Evolutionary conservation across 2,329 filamentous ascomycete species (phyloP), one percentile per base, ranked within the genome.

Genomic region (Raffaelea deltoideospora): DNA sequence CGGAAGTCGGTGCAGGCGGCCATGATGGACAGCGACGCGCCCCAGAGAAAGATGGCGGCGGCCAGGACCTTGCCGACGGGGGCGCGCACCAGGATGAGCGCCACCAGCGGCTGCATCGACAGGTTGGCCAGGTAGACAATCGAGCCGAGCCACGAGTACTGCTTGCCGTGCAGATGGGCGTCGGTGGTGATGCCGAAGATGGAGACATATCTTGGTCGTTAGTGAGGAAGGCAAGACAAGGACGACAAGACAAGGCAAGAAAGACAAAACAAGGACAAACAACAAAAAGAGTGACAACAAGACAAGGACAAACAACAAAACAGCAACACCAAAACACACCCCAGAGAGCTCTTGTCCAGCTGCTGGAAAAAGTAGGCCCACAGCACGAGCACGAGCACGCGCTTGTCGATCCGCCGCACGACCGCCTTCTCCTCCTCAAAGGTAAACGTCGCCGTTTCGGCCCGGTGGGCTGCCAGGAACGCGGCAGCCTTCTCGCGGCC

Each of bases 341-440:
- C 49, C 31, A 63, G 48, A 2, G 58, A 55, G 26, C 55, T 58
- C 48, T 70, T 70, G 50, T 70, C 65, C 10, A 71, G 60, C 42
- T 70, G 64, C 44, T 73, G 68, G 43, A 72, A 65, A 51, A 72
- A 72, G 51, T 75, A 75, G 6, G 67, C 65, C 2, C 62, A 59
- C 2, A 72, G 56, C 7, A 72, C 50, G 5, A 72, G 53, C 6
- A 65, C 63, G 1, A 72, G 53, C 8, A 73, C 55, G 0, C 61
- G 61, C 10, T 51, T 43, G 43, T 73, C 67, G 33, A 72, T 68
- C n/a, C 54, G 54, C 18, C 51, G 52, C n/a, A 64, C 43, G 4
- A 63, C 59, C 2, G 45, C 50, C n/a, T 56, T 58, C 43, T 69
- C 65, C 45, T 70, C 65, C 28, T 67, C 62, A 38, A 60, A 61